Conservation (phyloP, 305 asterid genomes). For the Nicotiana rustica region DNA sequence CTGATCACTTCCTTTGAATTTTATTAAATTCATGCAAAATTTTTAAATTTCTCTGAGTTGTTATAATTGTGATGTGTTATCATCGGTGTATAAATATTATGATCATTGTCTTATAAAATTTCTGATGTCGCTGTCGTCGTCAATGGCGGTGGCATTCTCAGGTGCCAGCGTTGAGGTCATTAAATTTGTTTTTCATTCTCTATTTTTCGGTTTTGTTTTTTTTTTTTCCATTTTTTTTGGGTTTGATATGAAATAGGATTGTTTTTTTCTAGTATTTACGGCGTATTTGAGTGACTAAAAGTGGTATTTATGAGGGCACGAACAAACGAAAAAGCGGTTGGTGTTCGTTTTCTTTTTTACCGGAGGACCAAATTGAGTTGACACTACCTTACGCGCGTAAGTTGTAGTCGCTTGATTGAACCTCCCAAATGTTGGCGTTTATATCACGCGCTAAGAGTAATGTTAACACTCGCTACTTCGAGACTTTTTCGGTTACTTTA, state of each 20-base stretch:
- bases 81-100: not conserved
- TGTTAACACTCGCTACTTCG: not conserved
- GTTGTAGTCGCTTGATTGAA: rapidly evolving
- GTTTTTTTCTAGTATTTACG: slow-evolving; percentile 4
- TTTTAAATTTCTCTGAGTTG: not conserved
- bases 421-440: not conserved
- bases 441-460: slow-evolving; percentile 39
- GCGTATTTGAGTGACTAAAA: slow-evolving; percentile 34
- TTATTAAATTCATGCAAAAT: not conserved
- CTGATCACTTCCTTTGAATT: not conserved
- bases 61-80: not conserved
- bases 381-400: slow-evolving; percentile 24
- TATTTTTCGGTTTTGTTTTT: not conserved
- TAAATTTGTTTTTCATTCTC: not conserved
- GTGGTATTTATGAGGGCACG: slow-evolving; percentile 29
- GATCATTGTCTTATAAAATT: not conserved
- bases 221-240: too few relatives aligned
- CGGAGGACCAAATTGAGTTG: slow-evolving; percentile 30
- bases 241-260: not conserved
- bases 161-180: not conserved
- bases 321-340: slow-evolving; percentile 54
- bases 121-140: not conserved
- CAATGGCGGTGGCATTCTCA: slow-evolving; percentile 23
- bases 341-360: slow-evolving; percentile 38
- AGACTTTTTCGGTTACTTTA: slow-evolving; percentile 53